Evolutionary conservation across 225 moss, liverwort and hornwort species (phyloP).

Genomic region (Thuidium tamariscinum): DNA sequence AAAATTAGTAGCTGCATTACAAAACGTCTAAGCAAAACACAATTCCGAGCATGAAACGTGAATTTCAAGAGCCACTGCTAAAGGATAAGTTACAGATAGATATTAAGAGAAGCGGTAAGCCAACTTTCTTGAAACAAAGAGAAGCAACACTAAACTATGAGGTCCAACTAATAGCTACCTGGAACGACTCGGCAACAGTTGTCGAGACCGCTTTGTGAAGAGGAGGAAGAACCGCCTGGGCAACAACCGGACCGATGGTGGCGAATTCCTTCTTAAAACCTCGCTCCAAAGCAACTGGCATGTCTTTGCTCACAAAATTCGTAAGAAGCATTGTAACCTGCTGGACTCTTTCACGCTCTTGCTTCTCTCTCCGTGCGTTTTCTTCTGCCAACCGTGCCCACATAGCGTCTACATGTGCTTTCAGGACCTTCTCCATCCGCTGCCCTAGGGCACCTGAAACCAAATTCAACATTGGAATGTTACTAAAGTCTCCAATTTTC

Average conservation of each 20-base stretch:
- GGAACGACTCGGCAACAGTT: constrained; percentile 70
- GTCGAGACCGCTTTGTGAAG: constrained; percentile 69
- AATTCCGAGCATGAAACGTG: not conserved
- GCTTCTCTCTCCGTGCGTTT: constrained; percentile 67
- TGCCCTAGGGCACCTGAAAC: constrained; percentile 54
- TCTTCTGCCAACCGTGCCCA: constrained; percentile 96
- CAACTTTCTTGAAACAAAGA: not conserved
- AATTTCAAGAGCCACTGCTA: not conserved
- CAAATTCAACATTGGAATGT: not conserved
- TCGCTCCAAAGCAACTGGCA: constrained; percentile 79
- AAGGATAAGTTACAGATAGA: not conserved
- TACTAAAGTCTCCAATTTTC: not conserved
- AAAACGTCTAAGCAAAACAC: not conserved
- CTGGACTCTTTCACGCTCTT: constrained; percentile 82
- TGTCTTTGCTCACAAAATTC: constrained; percentile 78
- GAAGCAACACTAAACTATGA: not conserved
- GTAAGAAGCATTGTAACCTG: constrained; percentile 68
- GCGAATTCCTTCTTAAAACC: constrained; percentile 86
- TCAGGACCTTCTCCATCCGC: constrained; percentile 82
- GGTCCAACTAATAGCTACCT: constrained; percentile 27
- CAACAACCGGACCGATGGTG: constrained; percentile 65
- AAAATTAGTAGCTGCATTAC: not conserved
- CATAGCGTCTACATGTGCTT: constrained; percentile 91
- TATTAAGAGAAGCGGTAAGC: not conserved
- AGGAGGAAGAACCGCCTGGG: constrained; percentile 62